Evolutionary conservation across 768 basidiomycete genomes (phyloP), one percentile per base, ranked within the genome.

Genomic region (Rhizopogon salebrosus): DNA sequence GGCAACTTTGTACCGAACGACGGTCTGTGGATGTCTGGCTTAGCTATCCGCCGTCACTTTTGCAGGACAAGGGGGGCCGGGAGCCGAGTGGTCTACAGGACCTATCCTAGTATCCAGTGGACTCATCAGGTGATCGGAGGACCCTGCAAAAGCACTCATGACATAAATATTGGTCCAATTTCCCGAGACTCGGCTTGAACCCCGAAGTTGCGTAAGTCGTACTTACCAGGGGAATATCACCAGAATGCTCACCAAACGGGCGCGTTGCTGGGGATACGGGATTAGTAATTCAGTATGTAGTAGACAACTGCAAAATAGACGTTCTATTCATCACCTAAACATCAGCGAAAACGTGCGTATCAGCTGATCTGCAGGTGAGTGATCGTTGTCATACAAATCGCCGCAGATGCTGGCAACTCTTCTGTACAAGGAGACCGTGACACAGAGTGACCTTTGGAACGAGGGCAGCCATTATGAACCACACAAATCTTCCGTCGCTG

Each of bases 1-100:
- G n/a, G 69, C 69, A 14, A 79, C 71, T 59, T 79, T 79, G 73
- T 78, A 78, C 79, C 78, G 79, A 4, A 78, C 76, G 14, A 73
- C 72, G 22, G 18, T n/a, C n/a, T n/a, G n/a, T 75, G 77, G 39
- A 37, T 38, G 42, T 38, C 22, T 41, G 27, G 43, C n/a, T 42
- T 13, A 18, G 43, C 6, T 45, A 45, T 31, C 16, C 37, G 34
- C 18, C n/a, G 18, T 41, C 20, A 27, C 23, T 41, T 39, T 35
- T 27, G 7, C 20, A n/a, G 9, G 51, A 39, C 16, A 35, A 35
- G 35, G 11, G 14, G 9, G 51, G 36, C 16, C 36, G 29, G 35
- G 4, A 37, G 23, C 14, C 4, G 13, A 23, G 62, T 57, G 22
- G 60, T 73, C n/a, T 72, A 70, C 3, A 74, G 75, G 27, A 57